A percentile compares a stretch with the other conserved stretches of the same genome.
These are phyloP conservation scores for Nepenthes mirabilis DNA, from an alignment of 148 eudicot species.

Conservation along the genomic window DNA sequence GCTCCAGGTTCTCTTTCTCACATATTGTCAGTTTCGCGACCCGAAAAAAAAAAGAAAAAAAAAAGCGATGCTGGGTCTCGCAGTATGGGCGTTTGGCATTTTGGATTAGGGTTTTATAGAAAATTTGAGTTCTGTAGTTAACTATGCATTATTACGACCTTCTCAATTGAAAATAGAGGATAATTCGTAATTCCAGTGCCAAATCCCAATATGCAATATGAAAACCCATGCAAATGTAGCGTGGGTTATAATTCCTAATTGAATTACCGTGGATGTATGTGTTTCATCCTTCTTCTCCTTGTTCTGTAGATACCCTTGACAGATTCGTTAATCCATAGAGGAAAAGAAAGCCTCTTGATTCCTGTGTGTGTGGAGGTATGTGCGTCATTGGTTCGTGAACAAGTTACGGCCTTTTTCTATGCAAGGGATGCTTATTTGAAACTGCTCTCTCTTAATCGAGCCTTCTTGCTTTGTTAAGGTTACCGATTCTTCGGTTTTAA, in stretches of 20 bases:
- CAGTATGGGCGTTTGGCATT: too few relatives aligned
- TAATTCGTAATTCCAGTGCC: neutral
- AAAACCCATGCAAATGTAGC: neutral
- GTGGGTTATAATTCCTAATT: neutral
- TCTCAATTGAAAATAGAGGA: neutral
- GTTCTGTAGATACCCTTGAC: conserved; percentile 30
- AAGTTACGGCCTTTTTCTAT: neutral
- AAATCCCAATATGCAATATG: neutral
- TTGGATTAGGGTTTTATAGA: too few relatives aligned
- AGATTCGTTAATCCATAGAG: conserved; percentile 28
- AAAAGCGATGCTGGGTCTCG: too few relatives aligned
- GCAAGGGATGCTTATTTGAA: neutral
- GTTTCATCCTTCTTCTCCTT: neutral
- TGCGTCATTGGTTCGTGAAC: neutral
- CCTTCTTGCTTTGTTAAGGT: conserved; percentile 25
- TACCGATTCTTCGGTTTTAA: conserved; percentile 26
- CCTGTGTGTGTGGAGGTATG: conserved; percentile 39
- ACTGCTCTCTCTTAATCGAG: neutral
- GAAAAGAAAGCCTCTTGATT: conserved; percentile 57
- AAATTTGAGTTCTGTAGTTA: too few relatives aligned
- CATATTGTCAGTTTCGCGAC: too few relatives aligned
- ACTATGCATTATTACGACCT: too few relatives aligned
- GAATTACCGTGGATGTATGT: neutral
- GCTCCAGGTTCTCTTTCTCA: conserved; percentile 18
- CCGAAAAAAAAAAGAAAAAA: too few relatives aligned